Evolutionary conservation across 1,139 yeast genomes (phyloP).

Genomic region (Hansenula sp.): DNA sequence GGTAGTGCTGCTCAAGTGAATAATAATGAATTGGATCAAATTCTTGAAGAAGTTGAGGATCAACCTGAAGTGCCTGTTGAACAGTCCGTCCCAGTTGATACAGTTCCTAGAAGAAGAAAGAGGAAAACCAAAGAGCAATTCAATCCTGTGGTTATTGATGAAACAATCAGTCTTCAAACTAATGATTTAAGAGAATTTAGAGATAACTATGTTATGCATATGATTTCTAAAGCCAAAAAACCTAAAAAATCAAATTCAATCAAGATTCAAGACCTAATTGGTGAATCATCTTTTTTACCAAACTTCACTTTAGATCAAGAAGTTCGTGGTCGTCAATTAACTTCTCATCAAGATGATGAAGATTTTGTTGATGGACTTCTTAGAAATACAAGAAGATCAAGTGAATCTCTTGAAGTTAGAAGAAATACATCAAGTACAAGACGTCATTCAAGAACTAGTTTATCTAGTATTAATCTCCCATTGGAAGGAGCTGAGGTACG

Average conservation of each 20-base stretch:
- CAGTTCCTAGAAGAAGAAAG: not conserved
- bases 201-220: conserved; percentile 17
- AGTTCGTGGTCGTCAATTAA: conserved; percentile 17
- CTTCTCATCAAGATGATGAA: conserved; percentile 7
- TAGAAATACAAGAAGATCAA: conserved; percentile 19
- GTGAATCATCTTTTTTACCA: conserved; percentile 4
- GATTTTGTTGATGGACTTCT: conserved; percentile 21
- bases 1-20: no score
- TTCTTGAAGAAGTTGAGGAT: conserved; percentile 10
- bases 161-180: conserved; percentile 13
- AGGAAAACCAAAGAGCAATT: conserved; percentile 3
- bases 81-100: not conserved
- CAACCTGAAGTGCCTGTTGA: not conserved
- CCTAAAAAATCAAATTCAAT: not conserved
- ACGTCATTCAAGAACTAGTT: conserved; percentile 20
- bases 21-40: conserved; percentile 7
- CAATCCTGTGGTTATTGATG: conserved; percentile 12
- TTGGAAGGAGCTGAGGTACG: conserved; percentile 3
- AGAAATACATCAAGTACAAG: conserved; percentile 14
- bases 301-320: conserved; percentile 1
- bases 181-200: conserved; percentile 19
- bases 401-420: conserved; percentile 21
- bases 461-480: conserved; percentile 15
- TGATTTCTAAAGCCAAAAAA: conserved; percentile 10
- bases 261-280: not conserved